Evolutionary conservation across 148 eudicot species (phyloP).

Genomic region (Fagopyrum homotropicum): DNA sequence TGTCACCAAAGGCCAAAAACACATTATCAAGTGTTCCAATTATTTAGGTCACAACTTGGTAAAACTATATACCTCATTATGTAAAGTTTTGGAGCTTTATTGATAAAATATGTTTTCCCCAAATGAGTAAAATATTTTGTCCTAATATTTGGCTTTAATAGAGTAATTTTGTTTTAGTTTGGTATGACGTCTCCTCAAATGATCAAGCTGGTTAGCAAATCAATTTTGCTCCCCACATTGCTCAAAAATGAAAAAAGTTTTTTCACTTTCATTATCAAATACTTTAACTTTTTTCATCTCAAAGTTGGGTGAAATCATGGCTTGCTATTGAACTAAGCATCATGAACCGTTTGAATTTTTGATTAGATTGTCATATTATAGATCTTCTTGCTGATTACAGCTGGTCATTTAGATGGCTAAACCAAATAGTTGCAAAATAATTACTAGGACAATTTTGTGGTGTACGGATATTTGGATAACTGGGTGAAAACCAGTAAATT

Average conservation of each 20-base stretch:
- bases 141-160: not conserved
- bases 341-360: slow-evolving; percentile 2
- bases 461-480: too few species aligned
- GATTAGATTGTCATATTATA: not conserved
- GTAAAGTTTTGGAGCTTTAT: not conserved
- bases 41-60: not conserved
- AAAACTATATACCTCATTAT: not conserved
- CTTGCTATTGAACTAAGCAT: slow-evolving; percentile 1
- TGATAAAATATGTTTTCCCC: not conserved
- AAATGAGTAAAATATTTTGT: not conserved
- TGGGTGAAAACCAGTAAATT: too few species aligned
- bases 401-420: not conserved
- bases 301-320: slow-evolving; percentile 4
- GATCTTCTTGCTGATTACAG: not conserved
- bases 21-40: not conserved
- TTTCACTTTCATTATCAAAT: not conserved
- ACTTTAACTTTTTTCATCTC: slow-evolving; percentile 3
- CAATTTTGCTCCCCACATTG: slow-evolving; percentile 9
- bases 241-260: not conserved
- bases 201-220: slow-evolving; percentile 3
- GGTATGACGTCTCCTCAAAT: slow-evolving; percentile 9
- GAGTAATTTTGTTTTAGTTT: not conserved
- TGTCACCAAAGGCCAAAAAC: not conserved
- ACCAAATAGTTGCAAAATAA: not conserved
- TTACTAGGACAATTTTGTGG: too few species aligned